These are phyloP conservation scores for Lodderomyces beijingensis DNA, from an alignment of 1,139 yeast species.

Conservation along the genomic window DNA sequence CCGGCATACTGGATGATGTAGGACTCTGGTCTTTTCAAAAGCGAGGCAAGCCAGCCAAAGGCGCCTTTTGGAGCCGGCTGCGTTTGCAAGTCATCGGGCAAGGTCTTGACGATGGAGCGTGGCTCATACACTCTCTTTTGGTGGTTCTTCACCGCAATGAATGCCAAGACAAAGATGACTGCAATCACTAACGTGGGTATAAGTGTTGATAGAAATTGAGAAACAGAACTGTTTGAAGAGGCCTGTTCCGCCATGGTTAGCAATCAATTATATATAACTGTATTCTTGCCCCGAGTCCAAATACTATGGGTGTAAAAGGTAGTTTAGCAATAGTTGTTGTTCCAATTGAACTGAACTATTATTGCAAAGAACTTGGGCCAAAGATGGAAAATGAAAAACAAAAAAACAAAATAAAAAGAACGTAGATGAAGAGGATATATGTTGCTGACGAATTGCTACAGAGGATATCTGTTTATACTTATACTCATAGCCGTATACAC, in stretches of 20 bases:
- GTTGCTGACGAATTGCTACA: too few species aligned
- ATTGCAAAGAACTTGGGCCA: too few species aligned
- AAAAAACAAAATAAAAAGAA: too few species aligned
- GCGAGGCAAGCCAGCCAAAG: constrained; percentile 50
- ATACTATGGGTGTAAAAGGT: too few species aligned
- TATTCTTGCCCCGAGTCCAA: too few species aligned
- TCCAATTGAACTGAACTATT: too few species aligned
- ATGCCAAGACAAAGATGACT: constrained; percentile 49
- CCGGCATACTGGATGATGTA: constrained; percentile 77
- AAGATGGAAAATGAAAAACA: too few species aligned
- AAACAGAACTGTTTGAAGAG: constrained; percentile 19
- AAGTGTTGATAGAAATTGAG: constrained; percentile 38
- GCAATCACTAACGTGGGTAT: constrained; percentile 47
- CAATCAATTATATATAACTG: too few species aligned
- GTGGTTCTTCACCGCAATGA: constrained; percentile 61
- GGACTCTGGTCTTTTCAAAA: constrained; percentile 55
- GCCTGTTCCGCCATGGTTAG: constrained; percentile 4
- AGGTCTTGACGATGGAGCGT: constrained; percentile 46
- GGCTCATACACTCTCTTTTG: constrained; percentile 80
- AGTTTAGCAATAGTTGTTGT: too few species aligned
- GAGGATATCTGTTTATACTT: too few species aligned
- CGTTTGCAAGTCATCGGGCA: constrained; percentile 43
- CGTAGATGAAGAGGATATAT: too few species aligned
- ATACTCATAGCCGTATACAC: too few species aligned
- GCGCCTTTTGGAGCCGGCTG: constrained; percentile 55